Evolutionary conservation across 768 basidiomycete genomes (phyloP), one percentile per base, ranked within the genome.

Genomic region (Suillus variegatus): DNA sequence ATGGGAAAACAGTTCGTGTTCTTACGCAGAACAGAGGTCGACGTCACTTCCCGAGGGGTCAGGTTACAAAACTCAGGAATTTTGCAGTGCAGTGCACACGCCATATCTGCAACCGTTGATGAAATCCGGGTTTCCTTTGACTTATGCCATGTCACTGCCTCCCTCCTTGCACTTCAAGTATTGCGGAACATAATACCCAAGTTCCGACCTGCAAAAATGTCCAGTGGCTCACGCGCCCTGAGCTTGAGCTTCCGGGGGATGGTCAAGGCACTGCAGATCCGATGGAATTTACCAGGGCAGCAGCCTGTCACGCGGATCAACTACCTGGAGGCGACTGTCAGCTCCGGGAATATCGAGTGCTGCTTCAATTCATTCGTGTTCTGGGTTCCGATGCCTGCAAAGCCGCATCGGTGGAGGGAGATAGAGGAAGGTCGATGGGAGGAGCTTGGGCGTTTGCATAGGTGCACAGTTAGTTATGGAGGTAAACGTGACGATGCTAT

Each of bases 141-240:
- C 69, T 76, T 93, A 63, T 84, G 86, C 18, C 87, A 91, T 72
- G 78, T 89, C 38, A 95, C 95, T 73, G 88, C 87, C 69, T 70
- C 81, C 18, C 79, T 95, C 51, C 82, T 94, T 57, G 91, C 88
- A 12, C 60, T 82, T 9, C 58, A 43, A 43, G 58, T 60, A 28
- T 28, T 60, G 18, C 82, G 84, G 55, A 86, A 86, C 3, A 38
- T 90, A 16, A 76, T 80, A 66, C 68, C 69, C 46, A 57, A 64
- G 20, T 66, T 61, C 35, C 58, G 12, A 20, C 58, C 58, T 32
- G 25, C 40, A 20, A 28, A 43, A 43, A 6, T 9, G 12, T 44
- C 58, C 4, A 12, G 41, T 20, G 25, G 41, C 18, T 60, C 69
- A 13, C 65, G 51, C 6, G 56, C 76, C 52, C 41, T 13, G 58